Conservation (phyloP, 768 basidiomycete species). For the Hysterangium stoloniferum region DNA sequence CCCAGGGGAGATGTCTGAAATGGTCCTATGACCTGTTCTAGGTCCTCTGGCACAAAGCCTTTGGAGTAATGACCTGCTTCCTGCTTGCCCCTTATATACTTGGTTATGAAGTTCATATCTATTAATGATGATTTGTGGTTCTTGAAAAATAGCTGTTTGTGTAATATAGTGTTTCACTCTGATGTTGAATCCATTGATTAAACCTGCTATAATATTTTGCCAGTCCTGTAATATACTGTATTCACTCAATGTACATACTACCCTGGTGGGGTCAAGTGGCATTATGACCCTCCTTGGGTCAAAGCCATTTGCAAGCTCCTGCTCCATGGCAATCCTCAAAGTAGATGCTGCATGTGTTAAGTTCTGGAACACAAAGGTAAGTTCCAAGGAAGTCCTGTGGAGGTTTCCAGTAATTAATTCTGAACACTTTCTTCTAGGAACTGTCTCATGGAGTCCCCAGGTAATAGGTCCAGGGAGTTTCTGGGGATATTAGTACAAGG, state of each 20-base stretch:
- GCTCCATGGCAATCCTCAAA: conserved; percentile 23
- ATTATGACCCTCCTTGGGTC: conserved; percentile 28
- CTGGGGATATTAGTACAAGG: too few species aligned
- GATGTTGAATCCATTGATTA: conserved; percentile 26
- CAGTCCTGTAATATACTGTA: too few species aligned
- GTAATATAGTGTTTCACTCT: too few species aligned
- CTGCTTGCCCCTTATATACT: conserved; percentile 28
- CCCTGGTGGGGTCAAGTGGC: conserved; percentile 21
- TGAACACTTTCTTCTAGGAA: too few species aligned
- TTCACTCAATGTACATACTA: too few species aligned
- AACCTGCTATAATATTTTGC: conserved; percentile 25
- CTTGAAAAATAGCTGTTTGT: too few species aligned
- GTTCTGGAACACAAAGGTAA: too few species aligned
- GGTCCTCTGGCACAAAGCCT: conserved; percentile 21
- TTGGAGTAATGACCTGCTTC: conserved; percentile 25
- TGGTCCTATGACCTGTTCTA: conserved; percentile 28
- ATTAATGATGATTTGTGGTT: conserved; percentile 21
- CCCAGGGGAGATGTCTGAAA: conserved; percentile 35
- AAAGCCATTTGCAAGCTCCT: conserved; percentile 20
- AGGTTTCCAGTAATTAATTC: too few species aligned
- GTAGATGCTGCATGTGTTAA: conserved; percentile 32
- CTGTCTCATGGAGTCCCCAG: too few species aligned
- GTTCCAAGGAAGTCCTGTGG: too few species aligned
- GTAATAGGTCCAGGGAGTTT: too few species aligned
- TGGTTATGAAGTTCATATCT: conserved; percentile 23